Evolutionary conservation across 163 green algal genomes (phyloP).

Genomic region (Scenedesmus sp.): DNA sequence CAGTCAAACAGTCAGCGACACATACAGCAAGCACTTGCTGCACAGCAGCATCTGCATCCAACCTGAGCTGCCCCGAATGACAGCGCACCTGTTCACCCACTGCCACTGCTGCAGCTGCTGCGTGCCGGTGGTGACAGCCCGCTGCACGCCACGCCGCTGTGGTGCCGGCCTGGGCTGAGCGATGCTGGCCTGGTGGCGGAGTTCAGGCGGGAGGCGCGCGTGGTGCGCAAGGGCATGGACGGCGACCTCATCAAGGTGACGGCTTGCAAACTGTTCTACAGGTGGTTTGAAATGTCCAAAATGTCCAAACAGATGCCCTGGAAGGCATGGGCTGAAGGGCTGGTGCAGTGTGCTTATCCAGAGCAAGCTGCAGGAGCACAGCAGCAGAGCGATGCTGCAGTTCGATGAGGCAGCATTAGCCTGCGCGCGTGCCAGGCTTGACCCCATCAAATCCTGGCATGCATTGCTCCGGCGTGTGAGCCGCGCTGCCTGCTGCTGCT

Average conservation of each 20-base stretch:
- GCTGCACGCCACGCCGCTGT: slow-evolving; percentile 63
- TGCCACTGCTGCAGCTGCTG: slow-evolving; percentile 56
- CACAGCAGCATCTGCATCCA: background rate
- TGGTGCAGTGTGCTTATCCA: background rate
- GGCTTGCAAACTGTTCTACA: background rate
- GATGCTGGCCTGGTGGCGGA: slow-evolving; percentile 55
- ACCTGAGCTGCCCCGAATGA: background rate
- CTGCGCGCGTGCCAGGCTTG: no score
- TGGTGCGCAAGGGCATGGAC: slow-evolving; percentile 77
- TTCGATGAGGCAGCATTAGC: no score
- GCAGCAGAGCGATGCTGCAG: background rate
- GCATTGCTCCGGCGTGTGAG: background rate
- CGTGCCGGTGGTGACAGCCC: slow-evolving; percentile 38
- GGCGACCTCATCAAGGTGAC: slow-evolving; percentile 83
- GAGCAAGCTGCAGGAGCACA: background rate
- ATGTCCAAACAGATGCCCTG: background rate
- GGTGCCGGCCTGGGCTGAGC: slow-evolving; percentile 54
- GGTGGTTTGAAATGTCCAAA: background rate
- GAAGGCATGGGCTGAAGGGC: background rate
- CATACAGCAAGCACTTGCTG: background rate
- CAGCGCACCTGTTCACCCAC: background rate
- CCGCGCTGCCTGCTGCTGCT: background rate
- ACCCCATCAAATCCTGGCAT: background rate
- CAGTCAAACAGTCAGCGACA: background rate
- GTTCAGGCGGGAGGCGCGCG: slow-evolving; percentile 75